Conservation (phyloP, 2,329 filamentous ascomycete genomes). For the Aspergillus japonicus region DNA sequence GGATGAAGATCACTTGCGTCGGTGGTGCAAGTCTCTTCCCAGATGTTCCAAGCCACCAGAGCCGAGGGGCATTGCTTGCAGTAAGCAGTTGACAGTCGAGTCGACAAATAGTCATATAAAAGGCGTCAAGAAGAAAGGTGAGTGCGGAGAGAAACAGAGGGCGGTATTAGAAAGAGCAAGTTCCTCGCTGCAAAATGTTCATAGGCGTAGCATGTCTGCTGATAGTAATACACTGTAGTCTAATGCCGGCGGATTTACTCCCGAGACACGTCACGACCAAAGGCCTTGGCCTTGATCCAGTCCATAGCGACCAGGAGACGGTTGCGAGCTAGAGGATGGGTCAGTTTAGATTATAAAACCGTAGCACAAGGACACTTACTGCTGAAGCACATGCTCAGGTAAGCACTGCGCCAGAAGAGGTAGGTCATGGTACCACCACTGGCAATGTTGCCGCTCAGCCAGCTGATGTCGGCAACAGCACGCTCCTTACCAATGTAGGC, state of each 20-base stretch:
- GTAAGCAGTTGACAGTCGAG: conserved; percentile 3
- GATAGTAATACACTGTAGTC: conserved; percentile 15
- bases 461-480: conserved; percentile 94
- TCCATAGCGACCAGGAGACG: conserved; percentile 88
- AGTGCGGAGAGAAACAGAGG: neutral
- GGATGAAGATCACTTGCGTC: neutral
- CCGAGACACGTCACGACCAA: conserved; percentile 79
- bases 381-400: conserved; percentile 99
- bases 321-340: conserved; percentile 69
- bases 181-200: conserved; percentile 18
- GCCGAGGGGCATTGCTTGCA: neutral
- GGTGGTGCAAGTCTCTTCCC: neutral
- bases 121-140: conserved; percentile 12
- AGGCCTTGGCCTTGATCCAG: conserved; percentile 96
- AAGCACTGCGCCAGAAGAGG: conserved; percentile 97
- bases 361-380: conserved; percentile 61
- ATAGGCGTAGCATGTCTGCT: conserved; percentile 17
- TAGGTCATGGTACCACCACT: conserved; percentile 92
- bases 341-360: conserved; percentile 10
- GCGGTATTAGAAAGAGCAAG: conserved; percentile 6
- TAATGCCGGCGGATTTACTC: conserved; percentile 37
- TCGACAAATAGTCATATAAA: conserved; percentile 18
- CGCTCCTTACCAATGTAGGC: conserved; percentile 98
- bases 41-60: neutral
- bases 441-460: conserved; percentile 95